Evolutionary conservation across 768 basidiomycete species (phyloP), one percentile per base, ranked within the genome.

Genomic region (Russula vinacea): DNA sequence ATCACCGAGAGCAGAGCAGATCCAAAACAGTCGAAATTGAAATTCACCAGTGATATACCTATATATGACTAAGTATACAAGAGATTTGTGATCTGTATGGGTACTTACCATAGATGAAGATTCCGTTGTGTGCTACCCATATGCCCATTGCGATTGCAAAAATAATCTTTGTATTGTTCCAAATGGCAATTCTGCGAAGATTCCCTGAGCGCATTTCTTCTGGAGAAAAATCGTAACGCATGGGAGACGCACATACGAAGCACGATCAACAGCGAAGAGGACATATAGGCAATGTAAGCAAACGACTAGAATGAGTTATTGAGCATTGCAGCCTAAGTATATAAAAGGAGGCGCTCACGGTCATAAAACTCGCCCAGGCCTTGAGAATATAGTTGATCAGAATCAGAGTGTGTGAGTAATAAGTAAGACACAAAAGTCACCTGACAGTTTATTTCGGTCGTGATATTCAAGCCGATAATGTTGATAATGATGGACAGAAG

Each of bases 371-470:
- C 13, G 37, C 22, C 44, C 33, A 35, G 19, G 11, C 17, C 61
- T 63, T 49, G 47, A 1, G 7, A 33, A 33, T 26, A 14, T 51
- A n/a, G 40, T 11, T 32, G 13, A 14, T 62, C 39, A 56, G 44
- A 19, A n/a, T n/a, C n/a, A n/a, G 24, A 10, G 2, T 6, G 9
- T 8, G n/a, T n/a, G n/a, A 13, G 29, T 29, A 29, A 37, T 5
- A 19, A 45, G 17, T 33, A 22, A 32, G 11, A 33, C 1, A 39
- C 16, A 24, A 45, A 13, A 33, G 54, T 11, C 9, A 56, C 64
- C 26, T 61, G 45, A 47, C 64, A 65, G 54, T 65, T 57, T 11
- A 61, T 42, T 26, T 8, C 26, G 0, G 0, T 2, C 9, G 59
- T 44, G 13, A 1, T 1, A 14, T 45, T 33, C 6, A 65, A 52